These are phyloP conservation scores for Hanseniaspora hatyaiensis DNA, from an alignment of 805 yeast species.

Conservation along the genomic window DNA sequence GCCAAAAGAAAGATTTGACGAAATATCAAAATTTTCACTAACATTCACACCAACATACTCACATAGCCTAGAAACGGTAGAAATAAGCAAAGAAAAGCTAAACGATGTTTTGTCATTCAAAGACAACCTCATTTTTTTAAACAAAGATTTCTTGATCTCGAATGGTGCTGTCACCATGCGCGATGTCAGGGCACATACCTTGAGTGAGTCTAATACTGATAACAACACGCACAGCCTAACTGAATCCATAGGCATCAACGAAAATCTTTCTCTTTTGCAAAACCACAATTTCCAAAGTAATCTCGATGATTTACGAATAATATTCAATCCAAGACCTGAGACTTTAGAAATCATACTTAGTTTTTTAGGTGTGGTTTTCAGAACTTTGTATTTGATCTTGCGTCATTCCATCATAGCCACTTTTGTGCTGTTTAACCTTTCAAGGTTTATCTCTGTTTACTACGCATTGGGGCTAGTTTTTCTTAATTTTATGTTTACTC, in stretches of 20 bases:
- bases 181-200: too few species aligned
- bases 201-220: too few species aligned
- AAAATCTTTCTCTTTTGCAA: neutral
- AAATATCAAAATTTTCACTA: neutral
- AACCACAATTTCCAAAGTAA: too few species aligned
- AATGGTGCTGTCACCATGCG: too few species aligned
- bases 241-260: too few species aligned
- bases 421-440: constrained; percentile 21
- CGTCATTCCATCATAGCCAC: constrained; percentile 22
- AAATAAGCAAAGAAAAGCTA: neutral
- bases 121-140: too few species aligned
- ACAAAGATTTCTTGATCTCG: too few species aligned
- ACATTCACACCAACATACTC: neutral
- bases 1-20: constrained; percentile 2
- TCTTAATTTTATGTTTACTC: constrained; percentile 19
- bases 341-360: neutral
- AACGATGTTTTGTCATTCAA: neutral
- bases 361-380: constrained; percentile 18
- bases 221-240: too few species aligned
- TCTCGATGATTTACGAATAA: constrained; percentile 5
- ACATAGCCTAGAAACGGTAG: neutral
- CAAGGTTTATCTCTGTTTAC: constrained; percentile 20
- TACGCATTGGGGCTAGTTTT: constrained; percentile 19
- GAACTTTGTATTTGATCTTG: constrained; percentile 21
- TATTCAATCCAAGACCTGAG: constrained; percentile 8